Conservation (phyloP, 495 filamentous ascomycete species). For the Xylaria bambusicola region DNA sequence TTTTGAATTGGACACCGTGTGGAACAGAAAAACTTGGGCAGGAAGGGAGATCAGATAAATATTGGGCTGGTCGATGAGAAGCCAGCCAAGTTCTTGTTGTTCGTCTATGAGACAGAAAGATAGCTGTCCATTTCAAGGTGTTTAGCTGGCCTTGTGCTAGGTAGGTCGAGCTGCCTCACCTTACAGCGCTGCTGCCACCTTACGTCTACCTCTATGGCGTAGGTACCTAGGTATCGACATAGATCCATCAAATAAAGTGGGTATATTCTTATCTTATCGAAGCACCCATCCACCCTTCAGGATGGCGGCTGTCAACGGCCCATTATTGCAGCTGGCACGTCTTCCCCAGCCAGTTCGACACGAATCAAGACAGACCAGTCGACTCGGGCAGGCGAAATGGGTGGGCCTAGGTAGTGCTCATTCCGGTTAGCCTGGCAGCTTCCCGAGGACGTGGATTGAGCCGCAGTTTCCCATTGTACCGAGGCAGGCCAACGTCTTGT, state of each 20-base stretch:
- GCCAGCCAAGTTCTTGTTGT: not conserved
- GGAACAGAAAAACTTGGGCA: not conserved
- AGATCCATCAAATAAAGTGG: no score
- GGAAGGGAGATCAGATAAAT: not conserved
- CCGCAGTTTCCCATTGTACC: conserved; percentile 7
- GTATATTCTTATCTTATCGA: no score
- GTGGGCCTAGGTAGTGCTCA: not conserved
- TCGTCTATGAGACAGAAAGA: not conserved
- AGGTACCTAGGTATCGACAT: no score
- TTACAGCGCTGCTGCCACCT: not conserved
- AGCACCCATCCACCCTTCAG: no score
- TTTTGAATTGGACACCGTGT: conserved; percentile 16
- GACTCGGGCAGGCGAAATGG: no score
- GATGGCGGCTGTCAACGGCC: no score
- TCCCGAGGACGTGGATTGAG: not conserved
- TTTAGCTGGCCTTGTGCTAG: conserved; percentile 14
- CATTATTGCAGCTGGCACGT: no score
- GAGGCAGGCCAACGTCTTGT: conserved; percentile 20
- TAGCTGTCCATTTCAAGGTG: conserved; percentile 22
- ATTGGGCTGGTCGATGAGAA: not conserved
- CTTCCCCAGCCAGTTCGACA: no score
- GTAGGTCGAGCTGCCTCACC: not conserved
- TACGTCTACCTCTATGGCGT: not conserved
- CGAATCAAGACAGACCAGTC: no score
- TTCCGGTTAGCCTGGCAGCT: not conserved